Base-by-base conservation (phyloP, 2,329 filamentous ascomycete species). In the Trichoderma polysporum region DNA sequence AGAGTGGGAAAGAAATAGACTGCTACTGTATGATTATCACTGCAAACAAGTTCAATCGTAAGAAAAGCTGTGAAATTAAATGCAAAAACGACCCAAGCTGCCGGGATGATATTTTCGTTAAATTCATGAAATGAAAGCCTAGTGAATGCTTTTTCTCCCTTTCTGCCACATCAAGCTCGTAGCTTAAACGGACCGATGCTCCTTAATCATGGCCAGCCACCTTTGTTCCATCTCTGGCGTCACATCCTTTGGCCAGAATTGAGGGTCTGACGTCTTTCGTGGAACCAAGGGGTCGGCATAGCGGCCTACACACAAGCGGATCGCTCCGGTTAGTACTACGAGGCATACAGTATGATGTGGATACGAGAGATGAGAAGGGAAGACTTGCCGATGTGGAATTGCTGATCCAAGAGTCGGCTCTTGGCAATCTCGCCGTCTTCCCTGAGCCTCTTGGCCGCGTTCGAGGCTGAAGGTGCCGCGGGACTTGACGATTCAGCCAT, bases 241-340 rank as follows among this genome's bases (percentile, higher is more conserved):
- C 9, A 82, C 75, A 1, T 77, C 78, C 19, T 72, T 76, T 0
- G 81, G 80, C 61, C 77, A 76, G 69, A 76, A 70, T 66, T 75
- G 70, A 59, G 79, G 69, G 66, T 73, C 73, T 4, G 76, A 66
- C 3, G 73, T 70, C 54, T 76, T 70, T 27, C 80, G 77, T 27
- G 79, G 77, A 15, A 78, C 70, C 65, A 86, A 75, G 35, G 84
- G 84, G 67, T 86, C 83, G 8, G 79, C 78, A 60, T 82, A 84
- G 41, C 81, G 77, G 62, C 73, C 76, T 77, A 54, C 33, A 57
- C 35, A 33, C 47, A 33, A 57, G 31, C 39, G n/a, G 22, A 49
- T 49, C 25, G 41, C n/a, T 27, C 41, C 52, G 19, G 63, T 63
- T 29, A 52, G 33, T 41, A 25, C 29, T 31, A n/a, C 22, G 29